Evolutionary conservation across 345 rosid genomes (phyloP).

Genomic region (Heritiera fomes): DNA sequence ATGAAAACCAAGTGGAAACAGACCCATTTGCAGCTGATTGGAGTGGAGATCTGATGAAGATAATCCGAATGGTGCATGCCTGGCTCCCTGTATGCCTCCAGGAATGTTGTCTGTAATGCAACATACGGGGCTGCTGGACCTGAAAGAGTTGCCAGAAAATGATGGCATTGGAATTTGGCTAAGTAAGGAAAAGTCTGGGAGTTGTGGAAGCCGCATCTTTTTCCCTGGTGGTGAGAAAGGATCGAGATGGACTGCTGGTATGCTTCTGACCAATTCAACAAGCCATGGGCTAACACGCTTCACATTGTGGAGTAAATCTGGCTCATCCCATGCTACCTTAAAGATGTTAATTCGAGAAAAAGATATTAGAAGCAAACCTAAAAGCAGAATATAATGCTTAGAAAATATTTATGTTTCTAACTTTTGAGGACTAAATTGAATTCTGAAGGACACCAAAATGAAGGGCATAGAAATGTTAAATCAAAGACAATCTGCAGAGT

Average conservation of each 20-base stretch:
- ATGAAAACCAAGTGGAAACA: constrained; percentile 45
- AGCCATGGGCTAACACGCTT: constrained; percentile 96
- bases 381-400: neutral
- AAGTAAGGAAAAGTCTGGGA: constrained; percentile 52
- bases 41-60: constrained; percentile 70
- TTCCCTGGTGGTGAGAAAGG: constrained; percentile 90
- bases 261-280: constrained; percentile 79
- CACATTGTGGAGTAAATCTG: constrained; percentile 91
- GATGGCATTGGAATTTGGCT: constrained; percentile 62
- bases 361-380: constrained; percentile 3
- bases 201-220: constrained; percentile 70
- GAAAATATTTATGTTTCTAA: neutral
- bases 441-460: neutral
- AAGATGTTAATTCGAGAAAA: constrained; percentile 15
- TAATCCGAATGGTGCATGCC: constrained; percentile 88
- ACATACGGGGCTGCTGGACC: constrained; percentile 61
- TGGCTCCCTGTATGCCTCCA: constrained; percentile 99
- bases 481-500: neutral
- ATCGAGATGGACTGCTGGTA: constrained; percentile 67
- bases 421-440: neutral
- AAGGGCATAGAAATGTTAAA: neutral
- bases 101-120: constrained; percentile 74
- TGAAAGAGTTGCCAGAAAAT: constrained; percentile 58
- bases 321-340: constrained; percentile 99
- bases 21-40: constrained; percentile 57